Base-by-base conservation (phyloP, 164 flowering plant species). In the Euptelea pleiosperma region DNA sequence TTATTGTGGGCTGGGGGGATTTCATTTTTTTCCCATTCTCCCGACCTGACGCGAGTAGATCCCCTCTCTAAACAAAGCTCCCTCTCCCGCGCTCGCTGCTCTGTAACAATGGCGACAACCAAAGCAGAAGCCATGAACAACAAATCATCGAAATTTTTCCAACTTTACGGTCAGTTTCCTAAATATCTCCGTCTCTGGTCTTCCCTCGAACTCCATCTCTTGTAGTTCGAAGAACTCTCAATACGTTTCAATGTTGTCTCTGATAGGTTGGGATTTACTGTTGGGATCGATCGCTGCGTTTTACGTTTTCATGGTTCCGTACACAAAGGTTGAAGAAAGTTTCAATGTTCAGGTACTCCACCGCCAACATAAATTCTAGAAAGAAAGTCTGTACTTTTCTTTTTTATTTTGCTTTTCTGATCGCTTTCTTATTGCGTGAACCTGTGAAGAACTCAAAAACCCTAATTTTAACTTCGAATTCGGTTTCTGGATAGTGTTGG, bases 241-340 rank as follows among this genome's bases (percentile, higher is more conserved):
- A 15, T 31, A 19, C n/a, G 15, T 35, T 37, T 35, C 22, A 22
- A 50, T 36, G 7, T 55, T 19, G 28, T 48, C 47, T 55, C 34
- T 25, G 30, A 42, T 59, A 91, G 97, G 96, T 34, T 94, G 87
- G 67, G 99, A 94, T 75, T 43, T 85, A 69, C 64, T 94, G 41
- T 68, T 91, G 73, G 97, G 93, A 52, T 81, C 85, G 14, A 77
- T 94, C 19, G 85, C 91, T 41, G 84, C 89, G 4, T 84, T 91
- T 69, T 91, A 94, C 49, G 86, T 80, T 15, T 65, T 91, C 63
- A 77, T 76, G 82, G 82, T 75, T 14, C 99, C 99, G 0, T 94
- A 84, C 66, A 94, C 99, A 0, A 94, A 94, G 62, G 99, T 91
- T 30, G 99, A 94, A 79, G 99, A 91, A 68, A 94, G 99, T 78